Base-by-base conservation (phyloP, 1,284 basidiomycete species). In the Pseudozyma sp. region DNA sequence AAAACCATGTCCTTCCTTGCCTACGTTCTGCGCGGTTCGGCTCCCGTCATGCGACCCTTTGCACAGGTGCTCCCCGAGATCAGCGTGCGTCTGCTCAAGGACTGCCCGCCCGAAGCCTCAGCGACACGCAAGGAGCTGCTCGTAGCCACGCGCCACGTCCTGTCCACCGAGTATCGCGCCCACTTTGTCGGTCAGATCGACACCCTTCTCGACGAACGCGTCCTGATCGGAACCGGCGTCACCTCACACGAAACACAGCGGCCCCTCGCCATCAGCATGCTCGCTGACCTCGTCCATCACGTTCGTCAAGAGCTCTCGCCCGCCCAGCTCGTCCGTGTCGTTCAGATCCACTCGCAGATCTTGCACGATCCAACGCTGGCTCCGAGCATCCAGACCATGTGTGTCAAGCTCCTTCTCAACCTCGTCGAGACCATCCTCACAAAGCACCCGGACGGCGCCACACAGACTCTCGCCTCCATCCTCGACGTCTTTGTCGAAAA, bases 221-320 rank as follows among this genome's bases (percentile, higher is more conserved):
- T 98, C n/a, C 87, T 99, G 14, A 88, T 99, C 34, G 97, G 97
- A 5, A 90, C 89, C 5, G 91, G 92, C 16, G 88, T 88, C 52
- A 88, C 88, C 0, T 92, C 92, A 66, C 90, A 92, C 77, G 97
- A 99, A 85, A 90, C 91, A 39, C 63, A 58, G 69, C 92, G 94
- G 58, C 90, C 92, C 1, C 88, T 90, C 34, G 92, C 93, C 3
- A 96, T 94, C 85, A 92, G 91, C 70, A 92, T 94, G 69, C 89
- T 97, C 1, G 94, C 94, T 42, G 97, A 99, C 84, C 88, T 99
- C 19, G 91, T 98, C 59, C 94, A 97, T 83, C 94, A 97, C 81
- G 89, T 96, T 57, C 91, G 94, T 54, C 88, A 88, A 54, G 95
- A 99, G 44, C 89, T 99, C 24, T 90, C 90, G 2, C 87, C 91